Base-by-base conservation (phyloP, 2,329 filamentous ascomycete species). In the Nakataea oryzae region DNA sequence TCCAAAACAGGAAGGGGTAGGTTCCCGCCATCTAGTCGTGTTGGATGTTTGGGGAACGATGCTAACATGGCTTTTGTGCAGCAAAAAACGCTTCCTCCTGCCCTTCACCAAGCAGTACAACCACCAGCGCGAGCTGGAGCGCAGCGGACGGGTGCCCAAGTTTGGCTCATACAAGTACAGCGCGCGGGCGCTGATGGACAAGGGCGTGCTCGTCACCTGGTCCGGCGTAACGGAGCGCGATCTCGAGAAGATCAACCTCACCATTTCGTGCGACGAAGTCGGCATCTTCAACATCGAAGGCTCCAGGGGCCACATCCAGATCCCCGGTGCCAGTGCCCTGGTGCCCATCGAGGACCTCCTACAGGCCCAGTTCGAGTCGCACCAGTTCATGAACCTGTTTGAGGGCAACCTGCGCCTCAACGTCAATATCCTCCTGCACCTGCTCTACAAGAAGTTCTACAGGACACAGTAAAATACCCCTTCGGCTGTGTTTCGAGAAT, bases 401-500 rank as follows among this genome's bases (percentile, higher is more conserved):
- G 91, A 96, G 73, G 87, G 88, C 62, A 84, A 83, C 66, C 81
- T 97, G 72, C 88, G 89, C 75, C 83, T 99, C 71, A 97, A 97
- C 74, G 95, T 99, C 70, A 99, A 99, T 78, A 75, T 99, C 71
- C 86, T 99, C 77, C 81, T 99, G 80, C 95, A 99, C 81, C 80
- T 97, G 74, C 84, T 99, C 68, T 97, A 97, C 81, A 96, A 96
- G 84, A 99, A 99, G 82, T 99, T 99, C 75, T 99, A 99, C 73
- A 79, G 86, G 65, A 88, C 86, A 64, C 85, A 87, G 70, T 86
- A 77, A 60, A 60, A 47, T 54, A 14, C 41, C 41, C 41, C 21
- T n/a, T n/a, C n/a, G n/a, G n/a, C n/a, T n/a, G n/a, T n/a, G n/a
- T n/a, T n/a, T n/a, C n/a, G n/a, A n/a, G 13, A 41, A 4, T 3